phyloP scores from a whole-genome alignment of 2,329 filamentous ascomycete genomes.

The Alternaria sp. region DNA sequence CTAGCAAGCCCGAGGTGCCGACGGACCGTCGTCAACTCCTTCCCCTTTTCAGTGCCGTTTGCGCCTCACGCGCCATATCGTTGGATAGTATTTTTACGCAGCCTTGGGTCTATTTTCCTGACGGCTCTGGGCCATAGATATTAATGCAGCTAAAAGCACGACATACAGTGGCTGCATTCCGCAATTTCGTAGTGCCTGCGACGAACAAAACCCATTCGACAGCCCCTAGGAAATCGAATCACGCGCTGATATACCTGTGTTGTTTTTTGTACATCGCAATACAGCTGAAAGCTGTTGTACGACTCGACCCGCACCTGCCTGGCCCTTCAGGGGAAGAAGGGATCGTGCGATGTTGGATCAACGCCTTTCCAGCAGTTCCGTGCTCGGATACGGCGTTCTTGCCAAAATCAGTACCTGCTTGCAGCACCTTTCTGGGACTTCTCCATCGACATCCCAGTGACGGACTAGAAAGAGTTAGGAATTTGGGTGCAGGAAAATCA shows the following conservation, averaged over 20 bases:
- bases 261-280: neutral
- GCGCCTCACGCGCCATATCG: conserved; percentile 4
- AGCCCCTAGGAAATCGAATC: neutral
- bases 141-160: conserved; percentile 21
- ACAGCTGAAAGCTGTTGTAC: neutral
- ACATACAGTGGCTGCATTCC: conserved; percentile 27
- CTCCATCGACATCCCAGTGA: neutral
- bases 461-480: neutral
- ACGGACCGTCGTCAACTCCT: conserved; percentile 19
- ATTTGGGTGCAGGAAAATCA: neutral
- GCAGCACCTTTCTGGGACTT: neutral
- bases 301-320: too few relatives aligned
- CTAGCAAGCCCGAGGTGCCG: conserved; percentile 23
- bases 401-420: neutral
- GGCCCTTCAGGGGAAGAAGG: neutral
- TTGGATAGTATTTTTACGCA: conserved; percentile 7
- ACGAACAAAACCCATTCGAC: neutral
- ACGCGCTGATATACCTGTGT: neutral
- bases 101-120: neutral
- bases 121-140: neutral
- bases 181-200: conserved; percentile 4
- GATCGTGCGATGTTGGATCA: too few relatives aligned
- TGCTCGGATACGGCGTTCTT: neutral
- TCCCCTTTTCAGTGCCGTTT: conserved; percentile 8
- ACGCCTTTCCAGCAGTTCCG: neutral